These are phyloP conservation scores for Rhodosporidiobolus sp. DNA, from an alignment of 768 basidiomycete species.

Conservation along the genomic window DNA sequence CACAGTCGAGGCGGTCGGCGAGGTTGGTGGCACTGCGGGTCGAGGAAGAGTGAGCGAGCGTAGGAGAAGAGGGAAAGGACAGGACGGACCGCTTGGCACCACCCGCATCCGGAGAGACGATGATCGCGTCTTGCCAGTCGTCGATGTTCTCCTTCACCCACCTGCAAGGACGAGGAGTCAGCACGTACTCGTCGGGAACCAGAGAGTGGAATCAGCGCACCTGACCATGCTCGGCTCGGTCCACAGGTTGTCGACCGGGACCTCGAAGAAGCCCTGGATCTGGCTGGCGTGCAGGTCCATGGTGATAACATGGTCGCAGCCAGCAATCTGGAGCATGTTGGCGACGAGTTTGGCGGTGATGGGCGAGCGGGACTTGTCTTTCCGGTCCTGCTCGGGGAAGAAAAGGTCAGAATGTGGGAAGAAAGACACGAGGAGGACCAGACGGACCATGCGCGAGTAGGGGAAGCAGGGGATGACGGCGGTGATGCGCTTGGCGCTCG, in stretches of 20 bases:
- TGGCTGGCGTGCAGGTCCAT: constrained; percentile 97
- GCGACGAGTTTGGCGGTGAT: constrained; percentile 98
- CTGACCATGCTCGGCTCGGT: constrained; percentile 92
- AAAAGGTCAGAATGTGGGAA: too few species aligned
- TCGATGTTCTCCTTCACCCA: constrained; percentile 85
- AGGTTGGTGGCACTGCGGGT: constrained; percentile 86
- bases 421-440: neutral
- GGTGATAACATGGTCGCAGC: constrained; percentile 98
- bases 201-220: neutral
- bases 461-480: constrained; percentile 98
- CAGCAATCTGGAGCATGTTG: constrained; percentile 94
- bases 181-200: too few species aligned
- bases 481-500: constrained; percentile 72
- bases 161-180: neutral
- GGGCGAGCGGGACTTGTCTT: constrained; percentile 90
- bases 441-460: constrained; percentile 63
- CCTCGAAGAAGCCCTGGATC: constrained; percentile 98
- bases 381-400: constrained; percentile 73
- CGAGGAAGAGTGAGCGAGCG: neutral
- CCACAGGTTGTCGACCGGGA: constrained; percentile 95
- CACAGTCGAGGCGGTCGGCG: constrained; percentile 89
- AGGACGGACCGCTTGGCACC: constrained; percentile 87
- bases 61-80: constrained; percentile 1
- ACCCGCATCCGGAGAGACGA: constrained; percentile 95
- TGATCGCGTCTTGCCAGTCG: constrained; percentile 80